These are phyloP conservation scores for Canavalia ensiformis DNA, from an alignment of 306 rosid species.

Conservation along the genomic window DNA sequence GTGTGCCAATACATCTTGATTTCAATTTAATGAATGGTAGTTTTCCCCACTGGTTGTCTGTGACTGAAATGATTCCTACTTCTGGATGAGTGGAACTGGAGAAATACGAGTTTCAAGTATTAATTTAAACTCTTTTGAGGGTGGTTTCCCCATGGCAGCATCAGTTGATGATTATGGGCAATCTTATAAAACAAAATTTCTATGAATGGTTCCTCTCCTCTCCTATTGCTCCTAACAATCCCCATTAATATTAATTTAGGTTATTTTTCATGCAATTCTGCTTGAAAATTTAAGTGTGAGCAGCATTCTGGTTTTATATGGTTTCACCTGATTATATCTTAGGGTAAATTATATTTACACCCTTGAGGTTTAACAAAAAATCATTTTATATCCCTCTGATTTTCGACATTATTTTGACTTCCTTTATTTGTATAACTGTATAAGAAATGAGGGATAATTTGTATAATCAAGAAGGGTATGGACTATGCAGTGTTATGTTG, in stretches of 20 bases:
- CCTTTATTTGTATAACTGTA: no score
- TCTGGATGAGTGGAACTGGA: not conserved
- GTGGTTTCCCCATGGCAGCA: conserved; percentile 30
- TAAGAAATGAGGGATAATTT: no score
- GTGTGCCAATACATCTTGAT: conserved; percentile 9
- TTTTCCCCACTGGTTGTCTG: conserved; percentile 24
- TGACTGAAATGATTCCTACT: not conserved
- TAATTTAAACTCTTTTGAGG: conserved; percentile 32
- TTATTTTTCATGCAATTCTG: conserved; percentile 19
- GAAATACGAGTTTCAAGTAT: conserved; percentile 5
- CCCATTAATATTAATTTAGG: not conserved
- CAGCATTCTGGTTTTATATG: conserved; percentile 3
- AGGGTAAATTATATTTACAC: no score
- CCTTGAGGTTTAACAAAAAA: no score
- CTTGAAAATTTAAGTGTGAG: conserved; percentile 17
- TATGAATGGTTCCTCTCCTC: not conserved
- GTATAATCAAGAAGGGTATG: no score
- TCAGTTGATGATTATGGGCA: conserved; percentile 7
- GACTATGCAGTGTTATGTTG: no score
- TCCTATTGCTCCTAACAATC: conserved; percentile 12
- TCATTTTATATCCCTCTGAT: no score
- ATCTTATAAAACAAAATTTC: conserved; percentile 36
- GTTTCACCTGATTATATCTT: not conserved
- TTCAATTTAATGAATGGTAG: conserved; percentile 25
- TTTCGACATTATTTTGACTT: no score